phyloP scores from a whole-genome alignment of 2,329 filamentous ascomycete genomes.

The Meredithiella fracta region DNA sequence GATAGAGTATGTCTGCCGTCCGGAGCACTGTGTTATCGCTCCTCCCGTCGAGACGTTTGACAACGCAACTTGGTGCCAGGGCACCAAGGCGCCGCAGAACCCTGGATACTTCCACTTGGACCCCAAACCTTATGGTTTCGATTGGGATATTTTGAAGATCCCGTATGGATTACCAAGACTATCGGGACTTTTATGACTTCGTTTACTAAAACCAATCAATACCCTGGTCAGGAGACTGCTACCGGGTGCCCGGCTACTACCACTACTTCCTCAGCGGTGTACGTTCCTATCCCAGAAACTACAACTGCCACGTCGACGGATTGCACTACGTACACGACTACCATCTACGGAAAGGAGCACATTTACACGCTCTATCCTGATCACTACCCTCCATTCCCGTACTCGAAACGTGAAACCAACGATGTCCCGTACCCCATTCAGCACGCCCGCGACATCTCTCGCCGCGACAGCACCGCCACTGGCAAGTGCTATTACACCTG shows the following conservation, averaged over 20 bases:
- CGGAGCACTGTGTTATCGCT: constrained; percentile 28
- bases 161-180: constrained; percentile 24
- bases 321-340: background rate
- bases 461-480: no score
- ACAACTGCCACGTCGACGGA: background rate
- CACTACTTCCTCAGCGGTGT: background rate
- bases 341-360: background rate
- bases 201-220: constrained; percentile 39
- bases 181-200: constrained; percentile 22
- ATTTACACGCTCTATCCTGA: background rate
- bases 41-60: constrained; percentile 19
- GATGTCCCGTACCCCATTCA: background rate
- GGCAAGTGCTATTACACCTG: no score
- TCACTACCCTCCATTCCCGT: background rate
- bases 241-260: background rate
- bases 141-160: constrained; percentile 40
- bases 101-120: constrained; percentile 49
- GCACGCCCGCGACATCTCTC: no score
- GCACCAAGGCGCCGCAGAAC: constrained; percentile 17
- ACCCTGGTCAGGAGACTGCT: constrained; percentile 28
- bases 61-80: constrained; percentile 13
- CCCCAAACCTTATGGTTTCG: constrained; percentile 43
- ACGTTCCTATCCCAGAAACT: background rate
- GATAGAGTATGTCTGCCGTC: constrained; percentile 31
- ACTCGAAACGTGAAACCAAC: background rate